These are phyloP conservation scores for Penicillium brevicompactum DNA, from an alignment of 2,329 filamentous ascomycete species.

Conservation along the genomic window DNA sequence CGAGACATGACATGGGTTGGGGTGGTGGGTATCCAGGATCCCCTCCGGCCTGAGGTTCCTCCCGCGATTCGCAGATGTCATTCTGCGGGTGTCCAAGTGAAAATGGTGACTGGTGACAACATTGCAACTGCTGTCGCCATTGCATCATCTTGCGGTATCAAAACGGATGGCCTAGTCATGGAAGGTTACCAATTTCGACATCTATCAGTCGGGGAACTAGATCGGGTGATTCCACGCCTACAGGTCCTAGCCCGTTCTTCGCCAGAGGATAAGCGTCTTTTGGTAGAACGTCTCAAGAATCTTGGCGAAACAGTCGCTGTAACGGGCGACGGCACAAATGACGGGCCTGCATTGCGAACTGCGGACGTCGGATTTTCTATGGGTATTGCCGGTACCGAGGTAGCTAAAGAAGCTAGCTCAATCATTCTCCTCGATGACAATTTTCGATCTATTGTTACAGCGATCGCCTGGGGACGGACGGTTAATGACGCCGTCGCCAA, in stretches of 20 bases:
- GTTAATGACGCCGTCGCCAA: constrained; percentile 70
- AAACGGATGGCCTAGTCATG: constrained; percentile 64
- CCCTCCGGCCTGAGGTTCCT: constrained; percentile 67
- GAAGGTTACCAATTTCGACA: constrained; percentile 69
- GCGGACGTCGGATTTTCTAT: constrained; percentile 70
- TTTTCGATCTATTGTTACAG: constrained; percentile 66
- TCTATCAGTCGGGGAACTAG: constrained; percentile 62
- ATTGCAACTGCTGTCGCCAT: constrained; percentile 73
- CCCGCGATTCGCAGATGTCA: constrained; percentile 69
- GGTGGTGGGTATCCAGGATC: constrained; percentile 76
- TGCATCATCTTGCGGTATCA: constrained; percentile 72
- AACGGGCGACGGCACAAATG: constrained; percentile 69
- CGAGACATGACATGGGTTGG: constrained; percentile 73
- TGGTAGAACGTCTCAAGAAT: constrained; percentile 63
- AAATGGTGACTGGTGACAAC: constrained; percentile 75
- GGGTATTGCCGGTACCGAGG: constrained; percentile 68
- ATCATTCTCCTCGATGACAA: constrained; percentile 70
- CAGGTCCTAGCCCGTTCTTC: constrained; percentile 68
- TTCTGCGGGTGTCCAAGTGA: constrained; percentile 70
- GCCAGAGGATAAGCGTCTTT: constrained; percentile 67
- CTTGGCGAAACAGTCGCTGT: constrained; percentile 64
- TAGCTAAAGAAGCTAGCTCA: constrained; percentile 68
- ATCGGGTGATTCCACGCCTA: constrained; percentile 59
- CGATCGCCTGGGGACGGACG: constrained; percentile 68
- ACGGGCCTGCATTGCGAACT: constrained; percentile 65